A percentile compares a stretch with the other conserved stretches of the same genome.
phyloP scores from a whole-genome alignment of 2,329 filamentous ascomycete species.

The Talaromyces sp. region DNA sequence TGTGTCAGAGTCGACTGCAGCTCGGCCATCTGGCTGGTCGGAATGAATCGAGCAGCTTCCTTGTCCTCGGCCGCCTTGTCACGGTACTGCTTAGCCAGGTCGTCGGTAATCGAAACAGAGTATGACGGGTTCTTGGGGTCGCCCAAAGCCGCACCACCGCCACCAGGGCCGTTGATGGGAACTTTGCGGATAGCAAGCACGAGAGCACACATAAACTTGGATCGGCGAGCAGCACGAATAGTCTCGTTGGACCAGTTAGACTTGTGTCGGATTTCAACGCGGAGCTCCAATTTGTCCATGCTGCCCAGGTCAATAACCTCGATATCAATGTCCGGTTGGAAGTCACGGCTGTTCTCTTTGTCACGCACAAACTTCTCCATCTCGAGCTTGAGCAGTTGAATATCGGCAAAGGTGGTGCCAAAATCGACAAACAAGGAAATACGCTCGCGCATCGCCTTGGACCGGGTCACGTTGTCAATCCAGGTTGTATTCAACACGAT shows the following conservation, averaged over 20 bases:
- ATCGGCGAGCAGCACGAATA: constrained; percentile 73
- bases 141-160: constrained; percentile 60
- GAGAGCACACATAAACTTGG: constrained; percentile 95
- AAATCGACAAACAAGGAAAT: constrained; percentile 77
- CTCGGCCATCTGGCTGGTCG: constrained; percentile 30
- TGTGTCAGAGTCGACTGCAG: constrained; percentile 10
- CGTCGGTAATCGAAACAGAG: constrained; percentile 69
- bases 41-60: constrained; percentile 63
- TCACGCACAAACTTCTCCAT: constrained; percentile 79
- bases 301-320: constrained; percentile 74
- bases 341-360: constrained; percentile 85
- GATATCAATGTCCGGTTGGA: constrained; percentile 76
- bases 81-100: constrained; percentile 61
- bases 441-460: constrained; percentile 84
- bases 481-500: constrained; percentile 87
- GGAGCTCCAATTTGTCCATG: constrained; percentile 81
- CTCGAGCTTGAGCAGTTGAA: constrained; percentile 77
- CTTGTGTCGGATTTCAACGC: constrained; percentile 84
- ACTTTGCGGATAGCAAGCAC: constrained; percentile 80
- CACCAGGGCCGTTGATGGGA: constrained; percentile 78
- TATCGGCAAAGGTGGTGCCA: constrained; percentile 83
- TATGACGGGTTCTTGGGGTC: constrained; percentile 70
- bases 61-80: constrained; percentile 56
- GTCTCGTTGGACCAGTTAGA: constrained; percentile 87
- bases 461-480: constrained; percentile 90